Evolutionary conservation across 2,329 filamentous ascomycete genomes (phyloP).

Genomic region (Penicillium sp.): DNA sequence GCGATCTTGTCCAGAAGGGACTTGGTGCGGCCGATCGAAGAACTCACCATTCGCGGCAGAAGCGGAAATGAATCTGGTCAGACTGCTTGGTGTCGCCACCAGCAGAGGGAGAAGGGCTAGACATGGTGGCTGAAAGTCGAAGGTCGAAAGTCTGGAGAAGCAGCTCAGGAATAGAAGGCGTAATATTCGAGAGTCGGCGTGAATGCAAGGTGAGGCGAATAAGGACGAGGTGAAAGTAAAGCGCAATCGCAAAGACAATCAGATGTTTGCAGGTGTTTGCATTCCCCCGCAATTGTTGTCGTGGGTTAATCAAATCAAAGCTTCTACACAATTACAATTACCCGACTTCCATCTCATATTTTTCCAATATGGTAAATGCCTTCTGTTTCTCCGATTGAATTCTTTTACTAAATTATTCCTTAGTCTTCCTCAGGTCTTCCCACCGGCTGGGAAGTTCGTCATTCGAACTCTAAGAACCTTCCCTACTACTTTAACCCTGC

Average conservation of each 20-base stretch:
- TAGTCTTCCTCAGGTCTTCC: slow-evolving; percentile 76
- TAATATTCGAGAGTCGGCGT: not conserved
- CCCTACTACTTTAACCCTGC: slow-evolving; percentile 95
- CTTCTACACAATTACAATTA: not conserved
- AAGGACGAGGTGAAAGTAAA: not conserved
- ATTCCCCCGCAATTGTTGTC: slow-evolving; percentile 30
- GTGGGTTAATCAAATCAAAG: not conserved
- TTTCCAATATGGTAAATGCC: slow-evolving; percentile 9
- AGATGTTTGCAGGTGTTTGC: slow-evolving; percentile 5
- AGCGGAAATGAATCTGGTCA: slow-evolving; percentile 90
- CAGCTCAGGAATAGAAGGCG: not conserved
- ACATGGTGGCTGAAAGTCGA: slow-evolving; percentile 26
- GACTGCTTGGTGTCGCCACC: slow-evolving; percentile 36
- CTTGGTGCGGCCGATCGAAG: not conserved
- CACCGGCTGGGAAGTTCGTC: slow-evolving; percentile 86
- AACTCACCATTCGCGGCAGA: slow-evolving; percentile 87
- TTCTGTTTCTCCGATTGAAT: not conserved
- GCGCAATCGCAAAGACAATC: not conserved
- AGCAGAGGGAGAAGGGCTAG: slow-evolving; percentile 41
- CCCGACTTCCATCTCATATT: not conserved
- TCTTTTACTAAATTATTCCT: not conserved
- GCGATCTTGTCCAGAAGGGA: slow-evolving; percentile 7
- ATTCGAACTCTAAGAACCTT: slow-evolving; percentile 96
- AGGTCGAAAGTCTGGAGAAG: not conserved
- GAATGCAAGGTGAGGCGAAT: not conserved